phyloP scores from a whole-genome alignment of 73 alveolate genomes.

The Symbiodinium natans region DNA sequence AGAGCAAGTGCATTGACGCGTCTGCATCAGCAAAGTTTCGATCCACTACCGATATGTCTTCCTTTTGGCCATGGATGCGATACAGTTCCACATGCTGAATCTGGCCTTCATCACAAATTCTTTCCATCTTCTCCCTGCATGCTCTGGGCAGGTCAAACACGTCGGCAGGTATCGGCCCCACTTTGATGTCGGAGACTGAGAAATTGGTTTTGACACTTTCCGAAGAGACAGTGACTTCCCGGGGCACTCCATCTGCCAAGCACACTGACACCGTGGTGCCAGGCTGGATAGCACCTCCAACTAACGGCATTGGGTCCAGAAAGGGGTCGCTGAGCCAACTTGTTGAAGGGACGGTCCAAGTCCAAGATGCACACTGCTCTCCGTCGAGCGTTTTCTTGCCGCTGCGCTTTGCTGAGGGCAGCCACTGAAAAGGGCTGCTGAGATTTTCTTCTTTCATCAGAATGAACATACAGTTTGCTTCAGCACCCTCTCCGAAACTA shows the following conservation, averaged over 20 bases:
- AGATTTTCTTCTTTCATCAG: no score
- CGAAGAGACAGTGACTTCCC: background rate
- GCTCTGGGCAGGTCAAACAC: background rate
- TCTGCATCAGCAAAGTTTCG: background rate
- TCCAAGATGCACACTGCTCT: no score
- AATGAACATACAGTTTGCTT: background rate
- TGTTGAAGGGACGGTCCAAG: background rate
- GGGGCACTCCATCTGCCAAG: background rate
- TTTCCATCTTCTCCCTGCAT: background rate
- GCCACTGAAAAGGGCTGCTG: no score
- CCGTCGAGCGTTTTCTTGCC: no score
- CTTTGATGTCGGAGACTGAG: background rate
- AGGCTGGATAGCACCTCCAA: background rate
- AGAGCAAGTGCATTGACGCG: background rate
- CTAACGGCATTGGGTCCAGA: background rate
- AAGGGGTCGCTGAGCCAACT: background rate
- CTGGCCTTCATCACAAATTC: background rate
- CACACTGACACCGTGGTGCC: background rate
- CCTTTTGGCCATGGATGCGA: background rate
- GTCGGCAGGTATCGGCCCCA: background rate
- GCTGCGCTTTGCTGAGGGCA: no score
- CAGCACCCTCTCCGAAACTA: background rate
- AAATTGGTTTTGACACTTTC: background rate
- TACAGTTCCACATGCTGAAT: background rate
- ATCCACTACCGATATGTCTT: background rate